Percentiles rank a stretch among this genome's conserved stretches.
phyloP scores from a whole-genome alignment of 192 early-diverging fungal genomes.

The Ramicandelaber brevisporus region DNA sequence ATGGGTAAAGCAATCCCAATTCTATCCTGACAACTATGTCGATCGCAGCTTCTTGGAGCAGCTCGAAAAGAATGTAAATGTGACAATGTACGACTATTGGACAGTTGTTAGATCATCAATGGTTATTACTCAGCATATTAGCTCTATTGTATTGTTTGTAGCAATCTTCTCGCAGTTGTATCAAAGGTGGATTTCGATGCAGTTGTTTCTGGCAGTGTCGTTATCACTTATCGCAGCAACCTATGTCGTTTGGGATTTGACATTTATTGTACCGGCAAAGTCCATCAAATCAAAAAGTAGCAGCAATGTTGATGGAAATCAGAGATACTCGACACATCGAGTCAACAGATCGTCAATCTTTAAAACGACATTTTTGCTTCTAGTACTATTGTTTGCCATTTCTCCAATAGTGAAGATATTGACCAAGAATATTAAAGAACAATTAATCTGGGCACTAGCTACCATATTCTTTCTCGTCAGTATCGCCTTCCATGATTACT shows the following conservation, averaged over 20 bases:
- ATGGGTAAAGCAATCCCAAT: too few relatives aligned
- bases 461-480: constrained; percentile 61
- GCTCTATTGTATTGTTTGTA: constrained; percentile 65
- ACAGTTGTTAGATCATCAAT: constrained; percentile 43
- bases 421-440: constrained; percentile 66
- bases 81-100: constrained; percentile 63
- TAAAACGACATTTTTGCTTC: constrained; percentile 7
- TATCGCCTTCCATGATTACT: constrained; percentile 76
- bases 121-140: constrained; percentile 66
- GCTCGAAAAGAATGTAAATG: constrained; percentile 76
- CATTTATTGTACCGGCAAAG: too few relatives aligned
- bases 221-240: constrained; percentile 26
- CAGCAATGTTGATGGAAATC: too few relatives aligned
- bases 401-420: constrained; percentile 79
- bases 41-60: constrained; percentile 67
- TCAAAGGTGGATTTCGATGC: constrained; percentile 20
- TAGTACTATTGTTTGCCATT: constrained; percentile 39
- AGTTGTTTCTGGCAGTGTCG: constrained; percentile 27
- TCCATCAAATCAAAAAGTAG: too few relatives aligned
- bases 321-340: too few relatives aligned
- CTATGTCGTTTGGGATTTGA: constrained; percentile 45
- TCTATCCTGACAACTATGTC: constrained; percentile 79
- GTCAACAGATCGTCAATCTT: too few relatives aligned
- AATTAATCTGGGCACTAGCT: constrained; percentile 85
- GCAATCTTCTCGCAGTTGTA: constrained; percentile 62